Conservation (phyloP, 306 rosid genomes). For the Vicia sativa region DNA sequence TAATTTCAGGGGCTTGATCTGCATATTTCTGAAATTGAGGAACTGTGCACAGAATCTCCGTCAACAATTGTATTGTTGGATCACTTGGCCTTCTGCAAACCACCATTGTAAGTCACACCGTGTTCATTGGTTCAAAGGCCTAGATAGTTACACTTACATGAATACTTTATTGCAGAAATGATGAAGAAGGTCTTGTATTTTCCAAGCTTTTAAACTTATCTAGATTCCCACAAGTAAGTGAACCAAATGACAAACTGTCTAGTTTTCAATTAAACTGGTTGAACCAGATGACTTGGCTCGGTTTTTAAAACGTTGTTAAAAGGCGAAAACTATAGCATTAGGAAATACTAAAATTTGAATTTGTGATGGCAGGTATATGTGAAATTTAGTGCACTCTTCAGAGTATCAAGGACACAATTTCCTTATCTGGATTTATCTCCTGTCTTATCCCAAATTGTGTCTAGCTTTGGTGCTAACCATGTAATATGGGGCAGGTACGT, state of each 20-base stretch:
- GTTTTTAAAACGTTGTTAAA: too few relatives aligned
- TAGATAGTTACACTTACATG: slow-evolving; percentile 29
- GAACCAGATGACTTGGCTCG: too few relatives aligned
- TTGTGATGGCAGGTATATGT: slow-evolving; percentile 64
- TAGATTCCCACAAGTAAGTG: slow-evolving; percentile 78
- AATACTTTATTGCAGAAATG: slow-evolving; percentile 60
- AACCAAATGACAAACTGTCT: too few relatives aligned
- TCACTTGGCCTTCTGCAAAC: slow-evolving; percentile 88
- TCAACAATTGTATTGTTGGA: slow-evolving; percentile 78
- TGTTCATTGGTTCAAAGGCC: slow-evolving; percentile 1
- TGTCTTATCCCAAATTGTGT: slow-evolving; percentile 59
- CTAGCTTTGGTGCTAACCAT: slow-evolving; percentile 76
- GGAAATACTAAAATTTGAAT: slow-evolving; percentile 15
- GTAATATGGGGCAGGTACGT: slow-evolving; percentile 98
- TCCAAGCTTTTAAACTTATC: slow-evolving; percentile 71
- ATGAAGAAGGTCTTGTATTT: slow-evolving; percentile 63
- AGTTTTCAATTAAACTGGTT: too few relatives aligned
- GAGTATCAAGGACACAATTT: slow-evolving; percentile 73
- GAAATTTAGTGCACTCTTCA: slow-evolving; percentile 85
- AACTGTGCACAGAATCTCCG: slow-evolving; percentile 80
- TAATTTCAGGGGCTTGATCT: slow-evolving; percentile 68
- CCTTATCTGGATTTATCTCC: slow-evolving; percentile 69
- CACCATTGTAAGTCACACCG: slow-evolving; percentile 63
- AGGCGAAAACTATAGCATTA: background rate
- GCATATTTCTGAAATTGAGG: slow-evolving; percentile 83